phyloP scores from a whole-genome alignment of 352 stramenopile genomes.

The Phytopythium oedochilum region DNA sequence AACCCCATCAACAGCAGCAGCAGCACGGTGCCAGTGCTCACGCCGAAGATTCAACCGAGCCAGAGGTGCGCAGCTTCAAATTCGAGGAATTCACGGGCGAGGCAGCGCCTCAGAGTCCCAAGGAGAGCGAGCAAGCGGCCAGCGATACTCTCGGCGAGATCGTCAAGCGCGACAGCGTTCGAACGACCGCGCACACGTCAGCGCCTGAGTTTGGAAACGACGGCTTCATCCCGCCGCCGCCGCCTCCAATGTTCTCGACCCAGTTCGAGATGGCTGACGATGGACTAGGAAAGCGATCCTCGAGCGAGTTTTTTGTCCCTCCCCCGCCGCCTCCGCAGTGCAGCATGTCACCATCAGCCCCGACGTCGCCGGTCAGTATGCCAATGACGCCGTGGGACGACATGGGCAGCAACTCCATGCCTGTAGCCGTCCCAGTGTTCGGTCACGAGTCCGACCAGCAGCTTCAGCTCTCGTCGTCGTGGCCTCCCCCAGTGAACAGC shows the following conservation, averaged over 20 bases:
- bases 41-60: not conserved
- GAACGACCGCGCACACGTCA: not conserved
- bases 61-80: conserved; percentile 40
- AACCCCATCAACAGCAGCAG: conserved; percentile 7
- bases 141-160: not conserved
- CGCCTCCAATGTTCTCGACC: conserved; percentile 8
- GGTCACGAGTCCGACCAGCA: not conserved
- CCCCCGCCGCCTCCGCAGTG: not conserved
- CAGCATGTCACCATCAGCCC: not conserved
- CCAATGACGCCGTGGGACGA: conserved; percentile 7
- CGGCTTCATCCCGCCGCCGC: conserved; percentile 10
- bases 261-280: not conserved
- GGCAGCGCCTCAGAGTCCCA: conserved; percentile 12
- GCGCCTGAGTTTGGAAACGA: conserved; percentile 5
- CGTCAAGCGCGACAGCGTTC: conserved; percentile 3
- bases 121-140: not conserved
- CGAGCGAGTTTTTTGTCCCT: conserved; percentile 5
- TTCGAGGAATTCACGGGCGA: conserved; percentile 70
- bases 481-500: not conserved
- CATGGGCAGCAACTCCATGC: conserved; percentile 1
- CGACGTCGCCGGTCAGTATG: not conserved
- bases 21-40: not conserved
- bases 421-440: conserved; percentile 3
- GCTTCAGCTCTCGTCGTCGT: conserved; percentile 2
- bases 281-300: not conserved